Conservation (phyloP, 768 basidiomycete genomes). For the Suillus plorans region DNA sequence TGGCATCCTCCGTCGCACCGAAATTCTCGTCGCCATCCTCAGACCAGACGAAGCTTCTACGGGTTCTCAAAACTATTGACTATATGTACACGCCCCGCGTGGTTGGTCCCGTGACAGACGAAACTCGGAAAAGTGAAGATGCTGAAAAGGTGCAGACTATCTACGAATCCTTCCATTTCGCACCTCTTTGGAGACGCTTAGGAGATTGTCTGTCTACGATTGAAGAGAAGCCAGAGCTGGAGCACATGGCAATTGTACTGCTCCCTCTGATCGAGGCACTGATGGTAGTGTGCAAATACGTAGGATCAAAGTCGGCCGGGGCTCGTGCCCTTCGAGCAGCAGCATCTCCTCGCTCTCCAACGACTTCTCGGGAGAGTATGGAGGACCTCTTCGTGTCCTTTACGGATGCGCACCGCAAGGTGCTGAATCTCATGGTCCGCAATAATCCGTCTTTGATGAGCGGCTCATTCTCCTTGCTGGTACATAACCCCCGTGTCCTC, state of each 20-base stretch:
- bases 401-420: constrained; percentile 90
- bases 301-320: constrained; percentile 60
- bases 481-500: constrained; percentile 93
- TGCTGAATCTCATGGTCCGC: constrained; percentile 95
- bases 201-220: constrained; percentile 87
- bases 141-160: constrained; percentile 83
- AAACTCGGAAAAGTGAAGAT: constrained; percentile 47
- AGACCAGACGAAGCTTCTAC: constrained; percentile 91
- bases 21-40: constrained; percentile 95
- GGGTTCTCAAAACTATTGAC: constrained; percentile 96
- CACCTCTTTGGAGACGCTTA: constrained; percentile 83
- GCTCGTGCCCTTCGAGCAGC: constrained; percentile 60
- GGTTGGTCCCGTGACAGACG: constrained; percentile 38
- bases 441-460: constrained; percentile 98
- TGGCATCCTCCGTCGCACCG: constrained; percentile 70
- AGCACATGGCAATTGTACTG: constrained; percentile 89
- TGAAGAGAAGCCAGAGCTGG: constrained; percentile 75
- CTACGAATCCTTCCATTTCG: constrained; percentile 90
- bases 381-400: constrained; percentile 91
- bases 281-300: constrained; percentile 98
- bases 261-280: constrained; percentile 93
- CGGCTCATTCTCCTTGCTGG: constrained; percentile 94
- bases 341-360: constrained; percentile 67
- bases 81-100: constrained; percentile 83
- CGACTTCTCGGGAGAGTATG: constrained; percentile 72